Percentiles rank a stretch among this genome's conserved stretches.
phyloP scores from a whole-genome alignment of 129 eudicot genomes.

The Flaveria ramosissima region DNA sequence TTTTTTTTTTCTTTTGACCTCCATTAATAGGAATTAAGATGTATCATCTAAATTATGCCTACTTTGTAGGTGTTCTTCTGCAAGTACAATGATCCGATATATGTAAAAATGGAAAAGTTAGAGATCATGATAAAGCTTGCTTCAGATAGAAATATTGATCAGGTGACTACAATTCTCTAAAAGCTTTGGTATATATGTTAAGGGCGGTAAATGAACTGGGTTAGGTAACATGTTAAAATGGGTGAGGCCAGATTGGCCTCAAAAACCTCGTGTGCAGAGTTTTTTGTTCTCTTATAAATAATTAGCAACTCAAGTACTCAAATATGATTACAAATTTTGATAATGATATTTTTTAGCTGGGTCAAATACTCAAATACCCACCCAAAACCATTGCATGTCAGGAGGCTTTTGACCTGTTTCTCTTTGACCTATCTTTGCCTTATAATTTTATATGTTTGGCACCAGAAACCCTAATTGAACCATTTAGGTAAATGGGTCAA shows the following conservation, averaged over 20 bases:
- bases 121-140: constrained; percentile 99
- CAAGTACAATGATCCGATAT: constrained; percentile 99
- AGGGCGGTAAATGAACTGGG: not conserved
- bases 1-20: constrained; percentile 10
- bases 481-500: not conserved
- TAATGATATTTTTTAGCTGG: not conserved
- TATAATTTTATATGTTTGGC: not conserved
- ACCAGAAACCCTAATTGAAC: not conserved
- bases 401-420: constrained; percentile 6
- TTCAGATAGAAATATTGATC: constrained; percentile 96
- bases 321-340: not conserved
- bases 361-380: no score
- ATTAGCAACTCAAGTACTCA: not conserved
- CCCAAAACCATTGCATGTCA: no score
- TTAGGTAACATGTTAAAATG: not conserved
- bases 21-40: constrained; percentile 1
- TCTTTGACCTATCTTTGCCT: not conserved
- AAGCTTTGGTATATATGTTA: not conserved
- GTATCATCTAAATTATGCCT: constrained; percentile 14
- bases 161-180: constrained; percentile 47
- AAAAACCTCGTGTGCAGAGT: not conserved
- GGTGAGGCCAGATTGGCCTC: not conserved
- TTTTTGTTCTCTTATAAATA: not conserved
- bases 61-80: constrained; percentile 86
- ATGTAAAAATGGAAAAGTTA: constrained; percentile 98